Evolutionary conservation across 2,329 filamentous ascomycete species (phyloP).

Genomic region (Calonectria multiphialidica): DNA sequence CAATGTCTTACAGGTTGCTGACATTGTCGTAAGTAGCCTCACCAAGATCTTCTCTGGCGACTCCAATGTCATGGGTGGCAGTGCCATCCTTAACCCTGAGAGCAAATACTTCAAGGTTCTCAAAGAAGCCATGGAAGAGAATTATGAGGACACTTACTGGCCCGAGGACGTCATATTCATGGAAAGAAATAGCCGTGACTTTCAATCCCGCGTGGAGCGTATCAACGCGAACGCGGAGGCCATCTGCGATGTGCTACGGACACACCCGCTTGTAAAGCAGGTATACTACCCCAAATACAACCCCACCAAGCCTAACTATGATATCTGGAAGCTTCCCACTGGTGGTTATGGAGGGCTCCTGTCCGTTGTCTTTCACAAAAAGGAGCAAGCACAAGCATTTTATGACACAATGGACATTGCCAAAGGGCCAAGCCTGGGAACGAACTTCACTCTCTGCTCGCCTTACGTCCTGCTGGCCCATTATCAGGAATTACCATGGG

Average conservation of each 20-base stretch:
- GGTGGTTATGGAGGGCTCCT: constrained; percentile 93
- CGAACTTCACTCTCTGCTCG: constrained; percentile 93
- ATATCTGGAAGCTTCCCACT: constrained; percentile 77
- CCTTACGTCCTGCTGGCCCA: constrained; percentile 95
- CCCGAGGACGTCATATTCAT: constrained; percentile 94
- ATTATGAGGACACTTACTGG: constrained; percentile 94
- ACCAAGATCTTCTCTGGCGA: constrained; percentile 98
- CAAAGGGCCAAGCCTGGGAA: constrained; percentile 95
- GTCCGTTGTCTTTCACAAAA: constrained; percentile 82
- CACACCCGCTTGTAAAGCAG: constrained; percentile 74
- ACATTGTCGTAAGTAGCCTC: constrained; percentile 93
- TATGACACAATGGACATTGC: constrained; percentile 88
- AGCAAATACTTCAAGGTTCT: constrained; percentile 77
- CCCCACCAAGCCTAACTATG: constrained; percentile 78
- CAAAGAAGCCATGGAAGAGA: constrained; percentile 72
- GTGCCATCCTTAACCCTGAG: constrained; percentile 73
- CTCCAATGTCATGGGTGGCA: constrained; percentile 98
- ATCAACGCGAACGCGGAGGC: constrained; percentile 89
- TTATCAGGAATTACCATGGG: constrained; percentile 94
- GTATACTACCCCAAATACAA: constrained; percentile 91
- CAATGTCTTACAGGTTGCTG: constrained; percentile 89
- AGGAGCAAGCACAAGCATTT: constrained; percentile 80
- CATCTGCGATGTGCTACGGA: constrained; percentile 78
- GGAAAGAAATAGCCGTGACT: constrained; percentile 96
- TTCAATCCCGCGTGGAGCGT: constrained; percentile 82